phyloP scores from a whole-genome alignment of 2,329 filamentous ascomycete genomes.

The Dactylellina drechsleri region DNA sequence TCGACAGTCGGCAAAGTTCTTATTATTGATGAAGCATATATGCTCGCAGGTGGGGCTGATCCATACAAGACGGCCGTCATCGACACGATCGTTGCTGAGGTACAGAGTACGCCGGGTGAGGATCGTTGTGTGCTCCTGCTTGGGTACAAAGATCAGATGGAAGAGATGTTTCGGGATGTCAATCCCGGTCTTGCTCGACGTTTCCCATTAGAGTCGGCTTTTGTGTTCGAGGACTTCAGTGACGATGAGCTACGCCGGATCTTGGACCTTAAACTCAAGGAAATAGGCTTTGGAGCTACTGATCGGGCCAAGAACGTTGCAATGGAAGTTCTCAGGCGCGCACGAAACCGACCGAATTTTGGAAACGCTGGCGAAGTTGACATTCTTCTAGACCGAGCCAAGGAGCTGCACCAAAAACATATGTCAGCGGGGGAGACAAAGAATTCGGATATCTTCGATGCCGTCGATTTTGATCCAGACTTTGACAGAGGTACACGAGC shows the following conservation, averaged over 20 bases:
- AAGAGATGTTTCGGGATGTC: conserved; percentile 75
- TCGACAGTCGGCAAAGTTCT: conserved; percentile 76
- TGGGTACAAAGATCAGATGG: conserved; percentile 76
- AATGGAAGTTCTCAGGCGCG: conserved; percentile 71
- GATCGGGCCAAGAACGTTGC: conserved; percentile 67
- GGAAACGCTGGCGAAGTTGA: conserved; percentile 81
- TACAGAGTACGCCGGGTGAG: conserved; percentile 75
- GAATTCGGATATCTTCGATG: conserved; percentile 58
- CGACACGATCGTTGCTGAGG: conserved; percentile 77
- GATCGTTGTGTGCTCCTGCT: conserved; percentile 77
- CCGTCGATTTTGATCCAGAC: conserved; percentile 68
- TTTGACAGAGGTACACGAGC: conserved; percentile 66
- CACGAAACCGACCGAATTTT: conserved; percentile 73
- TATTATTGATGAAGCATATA: conserved; percentile 83
- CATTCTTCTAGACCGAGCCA: conserved; percentile 69
- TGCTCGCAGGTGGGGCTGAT: conserved; percentile 62
- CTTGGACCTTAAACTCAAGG: conserved; percentile 71
- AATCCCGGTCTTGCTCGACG: conserved; percentile 75
- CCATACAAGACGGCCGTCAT: conserved; percentile 66
- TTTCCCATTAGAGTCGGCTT: conserved; percentile 73
- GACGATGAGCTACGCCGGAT: conserved; percentile 70
- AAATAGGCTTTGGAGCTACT: conserved; percentile 67
- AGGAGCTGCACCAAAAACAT: conserved; percentile 65
- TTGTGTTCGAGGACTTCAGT: conserved; percentile 75
- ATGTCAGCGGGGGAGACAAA: conserved; percentile 34